Percentiles rank a stretch among this genome's conserved stretches.
Conservation (phyloP, 768 basidiomycete species). For the Lactarius quietus region DNA sequence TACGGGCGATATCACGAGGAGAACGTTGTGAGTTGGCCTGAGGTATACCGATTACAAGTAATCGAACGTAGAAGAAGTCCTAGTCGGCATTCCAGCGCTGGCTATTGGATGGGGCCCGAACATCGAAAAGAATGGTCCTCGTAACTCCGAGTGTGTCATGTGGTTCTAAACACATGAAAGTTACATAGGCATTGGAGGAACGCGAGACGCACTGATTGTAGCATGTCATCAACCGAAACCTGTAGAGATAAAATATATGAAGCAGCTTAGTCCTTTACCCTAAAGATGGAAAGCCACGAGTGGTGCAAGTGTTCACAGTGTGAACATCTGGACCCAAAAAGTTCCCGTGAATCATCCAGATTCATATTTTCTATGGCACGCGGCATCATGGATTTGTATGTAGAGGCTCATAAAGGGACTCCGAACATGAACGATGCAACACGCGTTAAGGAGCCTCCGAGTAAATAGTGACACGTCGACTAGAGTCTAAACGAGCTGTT, state of each 20-base stretch:
- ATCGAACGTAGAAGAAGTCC: neutral
- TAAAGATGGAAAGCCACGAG: neutral
- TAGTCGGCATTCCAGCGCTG: neutral
- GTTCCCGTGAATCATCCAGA: neutral
- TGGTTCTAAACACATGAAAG: neutral
- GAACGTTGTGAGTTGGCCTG: neutral
- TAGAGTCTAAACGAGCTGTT: neutral
- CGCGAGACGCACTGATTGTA: neutral
- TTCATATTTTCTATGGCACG: neutral
- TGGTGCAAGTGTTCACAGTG: neutral
- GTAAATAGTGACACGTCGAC: neutral
- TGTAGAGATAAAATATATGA: neutral
- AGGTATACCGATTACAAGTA: neutral
- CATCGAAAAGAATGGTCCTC: neutral
- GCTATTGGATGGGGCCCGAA: neutral
- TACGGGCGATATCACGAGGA: neutral
- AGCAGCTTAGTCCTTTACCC: neutral
- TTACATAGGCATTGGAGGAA: neutral
- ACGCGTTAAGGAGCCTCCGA: neutral
- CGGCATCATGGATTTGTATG: neutral
- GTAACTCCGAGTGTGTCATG: neutral
- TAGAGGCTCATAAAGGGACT: neutral
- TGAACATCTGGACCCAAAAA: neutral
- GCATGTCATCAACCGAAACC: neutral
- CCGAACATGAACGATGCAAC: neutral